Evolutionary conservation across 2,329 filamentous ascomycete species (phyloP).

Genomic region (Talaromyces albobiverticillius): DNA sequence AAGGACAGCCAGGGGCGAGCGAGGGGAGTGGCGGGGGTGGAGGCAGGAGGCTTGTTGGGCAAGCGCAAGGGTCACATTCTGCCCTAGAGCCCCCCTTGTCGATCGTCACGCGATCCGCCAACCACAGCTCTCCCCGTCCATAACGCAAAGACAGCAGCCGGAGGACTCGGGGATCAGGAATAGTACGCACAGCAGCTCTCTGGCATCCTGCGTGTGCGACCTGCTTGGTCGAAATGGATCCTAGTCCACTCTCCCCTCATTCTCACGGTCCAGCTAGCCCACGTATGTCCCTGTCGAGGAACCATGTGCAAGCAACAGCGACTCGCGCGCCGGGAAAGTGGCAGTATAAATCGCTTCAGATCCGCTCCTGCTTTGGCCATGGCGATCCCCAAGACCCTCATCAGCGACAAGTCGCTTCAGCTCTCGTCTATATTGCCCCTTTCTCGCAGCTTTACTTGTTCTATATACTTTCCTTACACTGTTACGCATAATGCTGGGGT

Average conservation of each 20-base stretch:
- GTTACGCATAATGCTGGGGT: constrained; percentile 1
- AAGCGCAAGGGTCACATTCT: constrained; percentile 12
- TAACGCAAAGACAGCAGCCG: too few species aligned
- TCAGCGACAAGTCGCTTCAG: background rate
- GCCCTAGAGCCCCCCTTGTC: constrained; percentile 5
- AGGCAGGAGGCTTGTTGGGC: background rate
- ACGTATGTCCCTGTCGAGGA: too few species aligned
- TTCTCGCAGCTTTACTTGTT: background rate
- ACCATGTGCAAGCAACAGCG: too few species aligned
- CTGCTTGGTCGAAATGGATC: background rate
- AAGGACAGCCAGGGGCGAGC: background rate
- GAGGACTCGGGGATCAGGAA: too few species aligned
- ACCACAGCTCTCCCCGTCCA: constrained; percentile 2
- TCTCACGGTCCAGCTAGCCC: too few species aligned
- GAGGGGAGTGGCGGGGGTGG: background rate
- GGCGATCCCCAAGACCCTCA: background rate
- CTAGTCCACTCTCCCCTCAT: too few species aligned
- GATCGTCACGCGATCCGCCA: constrained; percentile 15
- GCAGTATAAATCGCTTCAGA: constrained; percentile 4
- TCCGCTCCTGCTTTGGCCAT: constrained; percentile 3
- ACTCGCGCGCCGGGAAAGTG: too few species aligned
- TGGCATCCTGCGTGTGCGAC: background rate
- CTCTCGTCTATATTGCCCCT: background rate
- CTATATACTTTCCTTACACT: background rate
- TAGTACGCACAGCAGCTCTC: too few species aligned